Evolutionary conservation across 192 early-diverging fungal genomes (phyloP), one percentile per base, ranked within the genome.

Genomic region (Mortierella claussenii): DNA sequence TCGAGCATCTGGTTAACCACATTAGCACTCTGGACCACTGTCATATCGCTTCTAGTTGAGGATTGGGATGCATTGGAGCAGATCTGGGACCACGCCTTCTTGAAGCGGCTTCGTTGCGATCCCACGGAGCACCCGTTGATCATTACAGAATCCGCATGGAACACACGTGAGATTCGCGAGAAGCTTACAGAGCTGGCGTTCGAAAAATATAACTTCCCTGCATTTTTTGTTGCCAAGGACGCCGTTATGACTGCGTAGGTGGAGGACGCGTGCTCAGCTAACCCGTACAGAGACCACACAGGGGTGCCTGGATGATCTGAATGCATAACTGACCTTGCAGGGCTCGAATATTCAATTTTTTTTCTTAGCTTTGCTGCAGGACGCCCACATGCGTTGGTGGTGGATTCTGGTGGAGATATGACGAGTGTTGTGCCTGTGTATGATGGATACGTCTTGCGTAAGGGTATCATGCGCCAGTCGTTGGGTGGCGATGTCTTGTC

Each of bases 31-130:
- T 42, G 40, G 17, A 42, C 40, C 40, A 42, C n/a, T 37, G 9
- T 32, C 10, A 28, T 26, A n/a, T 33, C 59, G 8, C 24, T 3
- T 33, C 31, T 80, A 94, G 95, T 99, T 23, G 78, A 89, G 34
- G 94, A 99, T 78, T 99, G 97, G 97, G 96, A 98, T 44, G 83
- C 90, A 8, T 91, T 91, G 63, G 96, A 98, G 79, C 84, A 92
- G 44, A 88, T 99, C 51, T 97, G 93, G 94, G 89, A 98, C 73
- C 87, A 95, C 58, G 85, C 93, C 6, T 93, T 93, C 74, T 75
- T 87, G 50, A 78, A 89, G 8, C 73, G 89, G 51, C 86, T 98
- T 51, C 83, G 88, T 20, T 85, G 91, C 23, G 81, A 92, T 44
- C 85, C 96, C 21, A 82, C 82, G 30, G 93, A 98, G 65, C 97